phyloP scores from a whole-genome alignment of 2,329 filamentous ascomycete genomes.

The Colletotrichum endophyticum region DNA sequence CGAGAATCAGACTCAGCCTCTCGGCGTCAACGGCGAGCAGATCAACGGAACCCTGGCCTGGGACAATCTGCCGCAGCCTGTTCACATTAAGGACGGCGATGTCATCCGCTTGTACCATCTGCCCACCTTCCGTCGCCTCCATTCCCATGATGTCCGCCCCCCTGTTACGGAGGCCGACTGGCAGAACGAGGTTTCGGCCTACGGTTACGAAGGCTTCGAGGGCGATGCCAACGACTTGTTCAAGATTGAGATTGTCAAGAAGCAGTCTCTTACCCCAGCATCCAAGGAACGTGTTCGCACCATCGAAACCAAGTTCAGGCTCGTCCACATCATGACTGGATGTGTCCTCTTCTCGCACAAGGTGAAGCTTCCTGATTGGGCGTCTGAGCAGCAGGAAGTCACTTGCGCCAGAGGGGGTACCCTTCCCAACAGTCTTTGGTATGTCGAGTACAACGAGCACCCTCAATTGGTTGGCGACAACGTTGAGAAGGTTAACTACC shows the following conservation, averaged over 20 bases:
- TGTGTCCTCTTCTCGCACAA: conserved; percentile 98
- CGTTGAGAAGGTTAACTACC: conserved; percentile 95
- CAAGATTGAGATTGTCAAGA: conserved; percentile 92
- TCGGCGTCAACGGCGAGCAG: conserved; percentile 74
- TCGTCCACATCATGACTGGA: conserved; percentile 95
- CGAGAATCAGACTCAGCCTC: conserved; percentile 95
- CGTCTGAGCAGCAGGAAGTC: conserved; percentile 98
- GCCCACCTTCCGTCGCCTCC: conserved; percentile 84
- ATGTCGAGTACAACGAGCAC: conserved; percentile 90
- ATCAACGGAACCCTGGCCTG: conserved; percentile 85
- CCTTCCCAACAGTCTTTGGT: conserved; percentile 96
- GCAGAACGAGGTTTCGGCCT: conserved; percentile 96
- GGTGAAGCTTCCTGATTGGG: conserved; percentile 98
- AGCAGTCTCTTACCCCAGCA: conserved; percentile 76
- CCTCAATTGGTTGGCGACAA: conserved; percentile 70
- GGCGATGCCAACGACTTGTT: conserved; percentile 97
- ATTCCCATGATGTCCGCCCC: conserved; percentile 93
- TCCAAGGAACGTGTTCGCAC: conserved; percentile 89
- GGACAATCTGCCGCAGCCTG: conserved; percentile 71
- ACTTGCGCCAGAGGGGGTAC: conserved; percentile 92
- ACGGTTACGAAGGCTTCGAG: conserved; percentile 95
- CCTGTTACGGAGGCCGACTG: conserved; percentile 87
- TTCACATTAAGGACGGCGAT: conserved; percentile 79
- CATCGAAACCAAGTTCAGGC: conserved; percentile 95
- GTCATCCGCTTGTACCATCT: conserved; percentile 84